These are phyloP conservation scores for Candida sojae DNA, from an alignment of 1,139 yeast species.

Conservation along the genomic window DNA sequence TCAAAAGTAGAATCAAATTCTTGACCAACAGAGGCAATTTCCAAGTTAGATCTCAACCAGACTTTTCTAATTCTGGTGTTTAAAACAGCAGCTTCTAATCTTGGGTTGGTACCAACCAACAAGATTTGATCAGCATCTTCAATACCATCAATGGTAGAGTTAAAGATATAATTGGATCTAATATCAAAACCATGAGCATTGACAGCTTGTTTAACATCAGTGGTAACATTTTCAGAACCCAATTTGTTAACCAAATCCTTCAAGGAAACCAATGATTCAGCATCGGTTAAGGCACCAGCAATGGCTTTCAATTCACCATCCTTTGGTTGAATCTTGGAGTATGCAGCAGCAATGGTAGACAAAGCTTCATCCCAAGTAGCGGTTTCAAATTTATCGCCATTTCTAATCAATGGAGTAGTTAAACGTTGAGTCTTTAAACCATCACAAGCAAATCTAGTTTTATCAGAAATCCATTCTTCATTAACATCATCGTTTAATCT, in stretches of 20 bases:
- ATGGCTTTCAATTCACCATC: constrained; percentile 79
- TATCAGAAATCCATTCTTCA: constrained; percentile 92
- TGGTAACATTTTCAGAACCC: constrained; percentile 80
- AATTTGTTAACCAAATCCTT: constrained; percentile 77
- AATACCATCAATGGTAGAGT: constrained; percentile 76
- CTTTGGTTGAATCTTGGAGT: constrained; percentile 56
- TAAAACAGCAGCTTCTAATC: constrained; percentile 88
- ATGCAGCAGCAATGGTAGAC: constrained; percentile 67
- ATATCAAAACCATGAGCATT: constrained; percentile 72
- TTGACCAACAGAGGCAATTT: constrained; percentile 74
- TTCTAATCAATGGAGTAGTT: constrained; percentile 77
- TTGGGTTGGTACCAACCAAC: constrained; percentile 82
- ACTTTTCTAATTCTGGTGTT: constrained; percentile 83
- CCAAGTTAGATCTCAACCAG: constrained; percentile 72
- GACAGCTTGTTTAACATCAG: constrained; percentile 65
- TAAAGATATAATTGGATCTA: constrained; percentile 80
- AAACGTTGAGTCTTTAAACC: constrained; percentile 86
- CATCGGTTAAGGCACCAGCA: constrained; percentile 82
- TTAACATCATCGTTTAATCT: constrained; percentile 84
- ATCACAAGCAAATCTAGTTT: constrained; percentile 83
- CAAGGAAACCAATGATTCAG: constrained; percentile 78
- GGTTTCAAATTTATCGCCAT: constrained; percentile 68
- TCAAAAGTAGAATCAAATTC: constrained; percentile 77
- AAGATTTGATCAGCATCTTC: constrained; percentile 82
- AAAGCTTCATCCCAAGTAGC: constrained; percentile 92